phyloP scores from a whole-genome alignment of 1,284 basidiomycete genomes.

The Ganoderma boninense region DNA sequence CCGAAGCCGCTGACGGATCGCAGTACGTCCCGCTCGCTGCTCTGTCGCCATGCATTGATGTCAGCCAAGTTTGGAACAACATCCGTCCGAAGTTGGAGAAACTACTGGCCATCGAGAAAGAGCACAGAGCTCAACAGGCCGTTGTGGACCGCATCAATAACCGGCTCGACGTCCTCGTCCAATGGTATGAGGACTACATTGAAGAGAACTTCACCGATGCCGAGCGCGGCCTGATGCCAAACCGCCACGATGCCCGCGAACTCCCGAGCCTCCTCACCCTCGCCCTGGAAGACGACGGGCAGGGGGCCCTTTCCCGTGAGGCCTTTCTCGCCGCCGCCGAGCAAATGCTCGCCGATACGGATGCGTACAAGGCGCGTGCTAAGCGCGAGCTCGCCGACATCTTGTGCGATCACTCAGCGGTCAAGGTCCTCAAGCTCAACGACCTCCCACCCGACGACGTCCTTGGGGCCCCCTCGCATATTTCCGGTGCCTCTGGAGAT shows the following conservation, averaged over 20 bases:
- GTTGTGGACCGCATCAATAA: not conserved
- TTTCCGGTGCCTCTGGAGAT: conserved; percentile 7
- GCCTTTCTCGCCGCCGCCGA: conserved; percentile 2
- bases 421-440: not conserved
- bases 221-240: conserved; percentile 14
- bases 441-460: conserved; percentile 12
- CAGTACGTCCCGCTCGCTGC: conserved; percentile 3
- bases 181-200: conserved; percentile 3
- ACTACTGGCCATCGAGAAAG: conserved; percentile 1
- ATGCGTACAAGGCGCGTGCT: conserved; percentile 10
- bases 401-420: not conserved
- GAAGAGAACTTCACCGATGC: not conserved
- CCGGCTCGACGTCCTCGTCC: not conserved
- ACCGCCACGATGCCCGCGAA: conserved; percentile 4
- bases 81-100: conserved; percentile 20
- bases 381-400: not conserved
- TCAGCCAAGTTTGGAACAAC: conserved; percentile 18
- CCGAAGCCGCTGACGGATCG: conserved; percentile 8
- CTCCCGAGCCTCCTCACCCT: conserved; percentile 15
- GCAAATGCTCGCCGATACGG: conserved; percentile 8
- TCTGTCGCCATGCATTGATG: not conserved
- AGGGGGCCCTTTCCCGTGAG: conserved; percentile 1
- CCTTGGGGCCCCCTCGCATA: conserved; percentile 11
- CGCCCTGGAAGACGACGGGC: conserved; percentile 8
- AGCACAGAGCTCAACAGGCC: not conserved